phyloP scores from a whole-genome alignment of 2,329 filamentous ascomycete genomes.

The Neofusicoccum cordaticola region DNA sequence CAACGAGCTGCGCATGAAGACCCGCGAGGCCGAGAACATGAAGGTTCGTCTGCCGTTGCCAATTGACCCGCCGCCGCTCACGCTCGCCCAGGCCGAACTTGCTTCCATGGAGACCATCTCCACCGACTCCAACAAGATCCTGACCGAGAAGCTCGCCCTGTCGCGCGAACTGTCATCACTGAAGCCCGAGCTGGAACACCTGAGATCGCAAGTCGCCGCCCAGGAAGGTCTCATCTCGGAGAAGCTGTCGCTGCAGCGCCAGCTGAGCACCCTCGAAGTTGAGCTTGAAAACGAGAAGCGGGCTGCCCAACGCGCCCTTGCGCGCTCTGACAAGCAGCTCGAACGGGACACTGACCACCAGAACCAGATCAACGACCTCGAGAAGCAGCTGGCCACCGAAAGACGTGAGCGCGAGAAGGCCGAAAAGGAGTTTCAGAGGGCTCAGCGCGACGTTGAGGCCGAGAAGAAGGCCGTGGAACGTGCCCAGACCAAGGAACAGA shows the following conservation, averaged over 20 bases:
- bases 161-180: conserved; percentile 58
- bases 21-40: conserved; percentile 55
- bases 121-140: conserved; percentile 66
- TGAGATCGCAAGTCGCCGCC: conserved; percentile 56
- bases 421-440: conserved; percentile 35
- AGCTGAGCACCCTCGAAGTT: conserved; percentile 72
- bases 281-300: conserved; percentile 80
- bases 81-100: conserved; percentile 62
- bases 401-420: conserved; percentile 45
- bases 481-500: conserved; percentile 34
- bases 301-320: conserved; percentile 58
- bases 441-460: conserved; percentile 31
- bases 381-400: conserved; percentile 46
- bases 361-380: conserved; percentile 44
- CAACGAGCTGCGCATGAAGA: conserved; percentile 51
- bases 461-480: conserved; percentile 31
- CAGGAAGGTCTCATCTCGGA: conserved; percentile 72
- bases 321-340: conserved; percentile 49
- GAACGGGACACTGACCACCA: conserved; percentile 48
- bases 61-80: not conserved
- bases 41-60: conserved; percentile 47
- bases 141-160: conserved; percentile 64
- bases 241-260: conserved; percentile 75
- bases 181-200: conserved; percentile 61
- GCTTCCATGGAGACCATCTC: conserved; percentile 64